These are phyloP conservation scores for Candolleomyces eurysporus DNA, from an alignment of 768 basidiomycete genomes.

Conservation along the genomic window DNA sequence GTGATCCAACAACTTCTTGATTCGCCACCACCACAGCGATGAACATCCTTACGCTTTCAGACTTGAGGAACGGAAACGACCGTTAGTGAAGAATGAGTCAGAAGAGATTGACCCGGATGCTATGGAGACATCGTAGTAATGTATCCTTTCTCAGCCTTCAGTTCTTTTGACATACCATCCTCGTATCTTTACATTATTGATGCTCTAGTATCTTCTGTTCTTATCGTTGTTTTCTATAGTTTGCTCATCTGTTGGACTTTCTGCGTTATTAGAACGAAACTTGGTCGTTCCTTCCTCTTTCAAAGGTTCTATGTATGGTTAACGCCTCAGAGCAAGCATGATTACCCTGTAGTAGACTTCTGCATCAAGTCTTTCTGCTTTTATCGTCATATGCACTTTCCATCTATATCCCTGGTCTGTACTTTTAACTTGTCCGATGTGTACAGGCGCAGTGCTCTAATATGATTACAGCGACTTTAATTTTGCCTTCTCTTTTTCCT, in stretches of 20 bases:
- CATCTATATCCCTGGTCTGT: background rate
- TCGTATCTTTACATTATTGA: background rate
- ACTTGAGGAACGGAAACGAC: constrained; percentile 48
- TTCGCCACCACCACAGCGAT: background rate
- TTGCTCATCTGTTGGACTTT: background rate
- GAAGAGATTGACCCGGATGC: constrained; percentile 40
- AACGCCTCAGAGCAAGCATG: too few relatives aligned
- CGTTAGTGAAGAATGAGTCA: constrained; percentile 34
- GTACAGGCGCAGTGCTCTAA: constrained; percentile 14
- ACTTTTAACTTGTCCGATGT: background rate
- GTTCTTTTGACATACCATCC: background rate
- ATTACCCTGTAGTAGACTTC: too few relatives aligned
- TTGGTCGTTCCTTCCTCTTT: too few relatives aligned
- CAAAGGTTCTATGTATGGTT: too few relatives aligned
- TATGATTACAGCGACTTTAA: constrained; percentile 69
- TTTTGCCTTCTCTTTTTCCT: constrained; percentile 82
- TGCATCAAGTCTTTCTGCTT: too few relatives aligned
- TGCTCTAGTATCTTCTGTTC: background rate
- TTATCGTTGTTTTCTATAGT: background rate
- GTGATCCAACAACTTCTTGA: background rate
- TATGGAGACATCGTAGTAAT: constrained; percentile 41
- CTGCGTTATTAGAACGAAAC: too few relatives aligned
- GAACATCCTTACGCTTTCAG: constrained; percentile 18
- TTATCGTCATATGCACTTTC: too few relatives aligned
- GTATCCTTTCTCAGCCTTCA: background rate